A percentile compares a stretch with the other conserved stretches of the same genome.
phyloP scores from a whole-genome alignment of 345 rosid species.

The Diplotaxis tenuifolia region DNA sequence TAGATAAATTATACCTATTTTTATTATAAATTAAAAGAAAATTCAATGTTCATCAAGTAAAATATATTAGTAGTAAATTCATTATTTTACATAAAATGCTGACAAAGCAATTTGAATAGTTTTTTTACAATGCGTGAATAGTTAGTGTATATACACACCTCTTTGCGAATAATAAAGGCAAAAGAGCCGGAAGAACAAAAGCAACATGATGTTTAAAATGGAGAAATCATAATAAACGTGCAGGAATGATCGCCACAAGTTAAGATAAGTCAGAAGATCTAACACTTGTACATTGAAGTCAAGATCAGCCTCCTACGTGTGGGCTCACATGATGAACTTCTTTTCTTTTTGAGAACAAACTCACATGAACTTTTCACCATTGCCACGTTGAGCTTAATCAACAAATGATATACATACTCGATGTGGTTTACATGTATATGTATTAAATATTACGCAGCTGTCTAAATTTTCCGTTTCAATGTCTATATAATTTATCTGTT shows the following conservation, averaged over 20 bases:
- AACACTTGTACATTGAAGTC: background rate
- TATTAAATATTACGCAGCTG: background rate
- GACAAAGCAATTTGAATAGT: too few relatives aligned
- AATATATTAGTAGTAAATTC: too few relatives aligned
- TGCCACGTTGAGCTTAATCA: slow-evolving; percentile 21
- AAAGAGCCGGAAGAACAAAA: background rate
- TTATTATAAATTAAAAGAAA: too few relatives aligned
- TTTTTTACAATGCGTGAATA: too few relatives aligned
- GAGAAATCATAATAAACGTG: background rate
- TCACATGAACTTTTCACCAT: background rate
- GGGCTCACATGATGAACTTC: too few relatives aligned
- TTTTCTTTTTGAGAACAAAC: too few relatives aligned
- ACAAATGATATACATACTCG: slow-evolving; percentile 6
- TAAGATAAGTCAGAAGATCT: background rate
- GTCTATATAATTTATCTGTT: background rate
- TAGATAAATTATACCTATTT: too few relatives aligned
- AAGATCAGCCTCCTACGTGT: slow-evolving; percentile 20
- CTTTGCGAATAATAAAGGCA: background rate
- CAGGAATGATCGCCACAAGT: background rate
- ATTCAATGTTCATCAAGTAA: too few relatives aligned
- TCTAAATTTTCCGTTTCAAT: background rate
- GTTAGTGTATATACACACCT: too few relatives aligned
- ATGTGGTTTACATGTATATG: background rate
- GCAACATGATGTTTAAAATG: background rate
- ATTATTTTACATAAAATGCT: too few relatives aligned